Base-by-base conservation (phyloP, 2,329 filamentous ascomycete genomes). In the Fusarium transvaalense region DNA sequence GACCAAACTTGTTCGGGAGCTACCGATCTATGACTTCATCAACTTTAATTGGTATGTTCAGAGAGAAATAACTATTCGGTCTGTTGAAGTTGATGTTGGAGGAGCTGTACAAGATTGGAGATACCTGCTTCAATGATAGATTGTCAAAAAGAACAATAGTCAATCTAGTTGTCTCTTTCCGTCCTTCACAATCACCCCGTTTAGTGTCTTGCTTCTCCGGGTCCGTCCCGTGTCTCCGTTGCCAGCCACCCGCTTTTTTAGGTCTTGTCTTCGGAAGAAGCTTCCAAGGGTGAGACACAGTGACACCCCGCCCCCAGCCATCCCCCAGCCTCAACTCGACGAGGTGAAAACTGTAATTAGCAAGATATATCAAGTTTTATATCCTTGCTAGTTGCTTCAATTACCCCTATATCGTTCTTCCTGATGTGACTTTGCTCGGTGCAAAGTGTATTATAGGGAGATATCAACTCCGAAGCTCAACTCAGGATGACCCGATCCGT, bases 231-330 rank as follows among this genome's bases (percentile, higher is more conserved):
- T 59, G 53, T 43, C 58, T 64, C 66, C 62, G 62, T 51, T 63
- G 66, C 66, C 66, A 69, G 63, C 67, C 67, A 71, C 67, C 67
- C 59, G 64, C 64, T 64, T 68, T 70, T 60, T 55, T 64, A 32
- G 54, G 63, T 56, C 63, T 48, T 61, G 58, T 54, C 63, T 45
- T 61, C 39, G 61, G 42, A 43, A 34, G 43, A 47, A 47, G 64
- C 43, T 53, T 42, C 60, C 60, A 59, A 61, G 46, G 39, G 31
- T 69, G 51, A 68, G 48, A 61, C 61, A 53, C 45, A 19, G 60
- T 64, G 25, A 43, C 53, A 65, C 66, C 62, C 66, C 62, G 53
- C 66, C 66, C 66, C 66, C 66, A 69, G 66, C 66, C 66, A 70
- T 70, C 62, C 66, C 46, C 66, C 66, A 69, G 62, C 66, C 66